Evolutionary conservation across 176 grass and related monocot species (phyloP).

Genomic region (Otatea glauca): DNA sequence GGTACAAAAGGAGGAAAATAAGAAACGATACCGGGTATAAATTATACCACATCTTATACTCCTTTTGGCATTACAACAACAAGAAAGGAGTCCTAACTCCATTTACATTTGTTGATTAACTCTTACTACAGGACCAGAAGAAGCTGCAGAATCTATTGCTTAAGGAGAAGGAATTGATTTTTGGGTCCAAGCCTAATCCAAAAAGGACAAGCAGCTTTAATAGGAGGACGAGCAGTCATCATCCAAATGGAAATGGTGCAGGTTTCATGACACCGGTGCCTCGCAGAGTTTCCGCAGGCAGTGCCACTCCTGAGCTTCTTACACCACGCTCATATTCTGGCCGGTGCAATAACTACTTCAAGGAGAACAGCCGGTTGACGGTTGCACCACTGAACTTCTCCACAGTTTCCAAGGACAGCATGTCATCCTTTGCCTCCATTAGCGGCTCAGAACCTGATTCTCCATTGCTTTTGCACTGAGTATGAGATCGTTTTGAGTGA

Average conservation of each 20-base stretch:
- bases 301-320: slow-evolving; percentile 81
- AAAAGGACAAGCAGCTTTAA: slow-evolving; percentile 68
- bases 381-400: slow-evolving; percentile 64
- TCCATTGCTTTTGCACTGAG: slow-evolving; percentile 58
- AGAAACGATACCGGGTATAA: slow-evolving; percentile 68
- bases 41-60: neutral
- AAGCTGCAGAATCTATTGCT: slow-evolving; percentile 78
- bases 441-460: slow-evolving; percentile 78
- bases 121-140: slow-evolving; percentile 72
- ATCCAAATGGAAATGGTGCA: slow-evolving; percentile 60
- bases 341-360: slow-evolving; percentile 72
- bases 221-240: slow-evolving; percentile 59
- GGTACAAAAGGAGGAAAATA: slow-evolving; percentile 85
- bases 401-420: slow-evolving; percentile 65
- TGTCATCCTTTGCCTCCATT: slow-evolving; percentile 86
- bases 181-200: slow-evolving; percentile 75
- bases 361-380: slow-evolving; percentile 57
- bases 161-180: slow-evolving; percentile 83
- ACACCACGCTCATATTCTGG: slow-evolving; percentile 80
- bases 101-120: slow-evolving; percentile 13
- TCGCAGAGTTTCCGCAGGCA: slow-evolving; percentile 59
- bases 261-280: slow-evolving; percentile 87
- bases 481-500: slow-evolving; percentile 35
- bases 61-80: neutral
- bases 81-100: neutral